These are phyloP conservation scores for Dictyostelium capitatum DNA, from an alignment of 78 protist species.

Conservation along the genomic window DNA sequence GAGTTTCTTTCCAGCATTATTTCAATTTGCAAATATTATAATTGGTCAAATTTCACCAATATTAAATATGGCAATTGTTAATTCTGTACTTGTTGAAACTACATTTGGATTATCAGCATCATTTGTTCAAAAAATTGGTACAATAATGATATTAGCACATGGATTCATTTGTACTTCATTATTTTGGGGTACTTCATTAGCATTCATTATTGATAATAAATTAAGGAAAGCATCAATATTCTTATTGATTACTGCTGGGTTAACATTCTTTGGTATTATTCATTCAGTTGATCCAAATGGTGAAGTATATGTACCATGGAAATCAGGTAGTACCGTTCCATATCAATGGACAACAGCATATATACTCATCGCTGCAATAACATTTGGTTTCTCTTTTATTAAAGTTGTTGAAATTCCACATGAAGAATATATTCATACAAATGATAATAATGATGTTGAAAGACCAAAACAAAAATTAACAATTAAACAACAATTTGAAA, in stretches of 20 bases:
- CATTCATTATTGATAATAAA: slow-evolving; percentile 34
- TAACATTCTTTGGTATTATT: slow-evolving; percentile 75
- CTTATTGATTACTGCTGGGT: neutral
- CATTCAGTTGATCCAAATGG: slow-evolving; percentile 76
- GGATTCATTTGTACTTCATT: slow-evolving; percentile 64
- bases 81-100: neutral
- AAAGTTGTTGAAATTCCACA: neutral
- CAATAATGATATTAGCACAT: slow-evolving; percentile 33
- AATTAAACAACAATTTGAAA: too few relatives aligned
- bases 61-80: neutral
- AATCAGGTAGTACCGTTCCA: slow-evolving; percentile 14
- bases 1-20: slow-evolving; percentile 69
- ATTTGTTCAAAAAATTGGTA: slow-evolving; percentile 19
- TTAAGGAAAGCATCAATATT: slow-evolving; percentile 43
- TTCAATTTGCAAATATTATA: slow-evolving; percentile 68
- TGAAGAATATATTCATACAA: neutral
- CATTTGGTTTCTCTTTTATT: slow-evolving; percentile 32
- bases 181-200: slow-evolving; percentile 75
- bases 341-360: slow-evolving; percentile 68
- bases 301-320: slow-evolving; percentile 69
- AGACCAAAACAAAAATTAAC: neutral
- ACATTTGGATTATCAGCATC: neutral
- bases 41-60: slow-evolving; percentile 59
- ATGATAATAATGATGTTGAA: neutral
- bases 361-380: slow-evolving; percentile 14